Evolutionary conservation across 2,329 filamentous ascomycete species (phyloP).

Genomic region (Fusarium transvaalense): DNA sequence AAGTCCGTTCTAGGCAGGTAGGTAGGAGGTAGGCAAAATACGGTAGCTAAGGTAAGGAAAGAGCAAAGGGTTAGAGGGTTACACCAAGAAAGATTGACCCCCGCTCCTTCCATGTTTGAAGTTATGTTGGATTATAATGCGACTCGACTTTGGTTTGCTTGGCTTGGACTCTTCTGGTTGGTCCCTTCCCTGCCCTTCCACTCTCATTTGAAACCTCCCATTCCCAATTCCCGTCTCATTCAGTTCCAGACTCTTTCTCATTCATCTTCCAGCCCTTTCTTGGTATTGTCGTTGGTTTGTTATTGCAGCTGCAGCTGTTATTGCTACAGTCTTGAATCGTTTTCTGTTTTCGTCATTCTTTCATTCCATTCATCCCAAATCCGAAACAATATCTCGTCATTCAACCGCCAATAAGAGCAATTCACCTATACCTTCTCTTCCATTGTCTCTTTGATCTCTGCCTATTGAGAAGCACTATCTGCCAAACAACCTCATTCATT

Average conservation of each 20-base stretch:
- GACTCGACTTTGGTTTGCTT: slow-evolving; percentile 16
- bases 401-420: slow-evolving; percentile 24
- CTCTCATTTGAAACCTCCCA: slow-evolving; percentile 44
- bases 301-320: slow-evolving; percentile 10
- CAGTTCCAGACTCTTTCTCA: slow-evolving; percentile 32
- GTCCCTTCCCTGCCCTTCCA: slow-evolving; percentile 12
- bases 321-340: slow-evolving; percentile 29
- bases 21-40: too few relatives aligned
- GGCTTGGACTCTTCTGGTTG: slow-evolving; percentile 10
- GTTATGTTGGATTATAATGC: slow-evolving; percentile 24
- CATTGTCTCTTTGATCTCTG: slow-evolving; percentile 16
- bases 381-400: slow-evolving; percentile 33
- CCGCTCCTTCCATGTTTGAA: slow-evolving; percentile 37
- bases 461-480: slow-evolving; percentile 7
- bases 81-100: slow-evolving; percentile 35
- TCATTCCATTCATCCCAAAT: slow-evolving; percentile 37
- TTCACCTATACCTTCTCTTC: slow-evolving; percentile 16
- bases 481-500: slow-evolving; percentile 1
- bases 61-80: slow-evolving; percentile 15
- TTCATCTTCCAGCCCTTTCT: slow-evolving; percentile 37
- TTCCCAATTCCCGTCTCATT: slow-evolving; percentile 22
- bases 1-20: slow-evolving; percentile 1
- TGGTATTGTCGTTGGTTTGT: slow-evolving; percentile 14
- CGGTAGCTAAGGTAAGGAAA: background rate
- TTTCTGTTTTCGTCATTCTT: slow-evolving; percentile 41